These are phyloP conservation scores for Toxoplasma gondii DNA, from an alignment of 169 alveolate species.

Conservation along the genomic window DNA sequence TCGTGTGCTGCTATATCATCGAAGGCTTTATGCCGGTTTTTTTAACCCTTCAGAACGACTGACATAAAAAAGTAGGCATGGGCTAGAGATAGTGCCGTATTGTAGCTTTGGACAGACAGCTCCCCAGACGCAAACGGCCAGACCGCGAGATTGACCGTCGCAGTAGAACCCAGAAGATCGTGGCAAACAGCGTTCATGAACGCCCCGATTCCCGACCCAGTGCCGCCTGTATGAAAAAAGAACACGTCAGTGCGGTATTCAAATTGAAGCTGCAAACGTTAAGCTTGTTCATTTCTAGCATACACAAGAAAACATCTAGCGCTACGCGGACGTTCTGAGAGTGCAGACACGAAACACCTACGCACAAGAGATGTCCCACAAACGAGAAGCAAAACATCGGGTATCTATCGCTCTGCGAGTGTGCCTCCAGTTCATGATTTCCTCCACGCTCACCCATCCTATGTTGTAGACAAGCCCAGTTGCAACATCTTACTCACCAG, in stretches of 20 bases:
- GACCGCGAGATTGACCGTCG: not conserved
- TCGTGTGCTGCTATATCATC: not conserved
- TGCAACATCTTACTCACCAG: not conserved
- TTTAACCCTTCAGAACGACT: not conserved
- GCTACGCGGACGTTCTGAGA: too few species aligned
- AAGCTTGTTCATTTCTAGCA: slow-evolving; percentile 17
- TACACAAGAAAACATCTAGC: too few species aligned
- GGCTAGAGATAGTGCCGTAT: not conserved
- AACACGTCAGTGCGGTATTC: not conserved
- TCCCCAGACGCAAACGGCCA: slow-evolving; percentile 36
- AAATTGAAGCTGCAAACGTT: slow-evolving; percentile 7
- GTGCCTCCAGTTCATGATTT: too few species aligned
- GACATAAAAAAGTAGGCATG: not conserved
- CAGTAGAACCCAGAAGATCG: not conserved
- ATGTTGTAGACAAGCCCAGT: too few species aligned
- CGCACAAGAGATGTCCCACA: too few species aligned
- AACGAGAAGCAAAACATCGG: too few species aligned
- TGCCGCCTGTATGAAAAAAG: not conserved
- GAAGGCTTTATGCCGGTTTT: not conserved
- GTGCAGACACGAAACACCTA: too few species aligned
- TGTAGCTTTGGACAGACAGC: slow-evolving; percentile 38
- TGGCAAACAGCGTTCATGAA: not conserved
- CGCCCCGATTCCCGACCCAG: slow-evolving; percentile 30
- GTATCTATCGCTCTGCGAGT: too few species aligned
- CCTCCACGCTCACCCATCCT: too few species aligned